Conservation (phyloP, 441 rosid genomes). For the Bruguiera hainesii region DNA sequence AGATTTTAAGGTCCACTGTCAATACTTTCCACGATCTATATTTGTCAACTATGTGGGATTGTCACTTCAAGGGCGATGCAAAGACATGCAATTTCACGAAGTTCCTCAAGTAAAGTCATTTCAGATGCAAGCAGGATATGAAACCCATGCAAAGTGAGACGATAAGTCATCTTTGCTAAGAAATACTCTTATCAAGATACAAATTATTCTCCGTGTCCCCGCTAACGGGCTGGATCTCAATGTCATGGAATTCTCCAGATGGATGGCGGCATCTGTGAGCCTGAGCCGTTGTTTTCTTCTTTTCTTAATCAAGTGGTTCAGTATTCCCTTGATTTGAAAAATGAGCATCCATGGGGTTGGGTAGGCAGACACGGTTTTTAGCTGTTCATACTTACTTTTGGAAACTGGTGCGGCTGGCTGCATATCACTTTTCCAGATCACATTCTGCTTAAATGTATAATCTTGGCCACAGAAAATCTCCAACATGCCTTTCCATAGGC, state of each 20-base stretch:
- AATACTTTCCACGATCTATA: neutral
- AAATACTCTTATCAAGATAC: slow-evolving; percentile 7
- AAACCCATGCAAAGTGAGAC: neutral
- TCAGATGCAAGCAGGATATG: neutral
- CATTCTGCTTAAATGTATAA: too few species aligned
- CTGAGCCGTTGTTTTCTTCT: slow-evolving; percentile 6
- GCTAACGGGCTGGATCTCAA: neutral
- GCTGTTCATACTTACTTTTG: too few species aligned
- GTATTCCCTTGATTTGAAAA: neutral
- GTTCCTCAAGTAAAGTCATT: neutral
- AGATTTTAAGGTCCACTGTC: neutral
- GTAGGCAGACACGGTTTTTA: too few species aligned
- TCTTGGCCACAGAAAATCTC: too few species aligned
- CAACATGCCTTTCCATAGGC: too few species aligned
- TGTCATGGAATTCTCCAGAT: slow-evolving; percentile 10
- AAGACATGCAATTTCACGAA: neutral
- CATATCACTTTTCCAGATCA: too few species aligned
- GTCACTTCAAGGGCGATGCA: neutral
- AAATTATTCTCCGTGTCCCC: too few species aligned
- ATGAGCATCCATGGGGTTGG: too few species aligned
- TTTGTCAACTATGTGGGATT: too few species aligned
- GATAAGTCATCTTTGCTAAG: neutral
- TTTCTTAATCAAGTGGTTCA: slow-evolving; percentile 2
- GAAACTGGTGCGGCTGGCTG: too few species aligned
- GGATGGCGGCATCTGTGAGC: slow-evolving; percentile 15